Evolutionary conservation across 352 stramenopile genomes (phyloP).

Genomic region (Phytophthora sp.): DNA sequence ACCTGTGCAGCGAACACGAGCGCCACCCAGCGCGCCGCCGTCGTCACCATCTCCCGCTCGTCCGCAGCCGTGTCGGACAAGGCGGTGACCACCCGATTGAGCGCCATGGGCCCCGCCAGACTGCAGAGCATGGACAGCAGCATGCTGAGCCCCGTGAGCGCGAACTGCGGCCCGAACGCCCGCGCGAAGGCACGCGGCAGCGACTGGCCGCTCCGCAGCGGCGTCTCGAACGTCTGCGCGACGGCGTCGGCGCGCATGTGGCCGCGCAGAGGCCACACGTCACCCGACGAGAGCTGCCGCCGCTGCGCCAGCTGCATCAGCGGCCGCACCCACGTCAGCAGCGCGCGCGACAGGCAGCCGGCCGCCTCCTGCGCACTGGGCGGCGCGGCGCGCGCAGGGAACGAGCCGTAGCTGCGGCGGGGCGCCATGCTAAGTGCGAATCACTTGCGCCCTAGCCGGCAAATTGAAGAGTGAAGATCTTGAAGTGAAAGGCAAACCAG

Average conservation of each 20-base stretch:
- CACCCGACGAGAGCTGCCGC: slow-evolving; percentile 42
- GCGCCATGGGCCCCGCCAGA: slow-evolving; percentile 48
- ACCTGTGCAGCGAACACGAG: slow-evolving; percentile 54
- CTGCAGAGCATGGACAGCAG: slow-evolving; percentile 46
- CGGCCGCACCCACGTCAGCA: slow-evolving; percentile 53
- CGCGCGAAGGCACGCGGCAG: slow-evolving; percentile 32
- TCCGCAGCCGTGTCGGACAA: slow-evolving; percentile 23
- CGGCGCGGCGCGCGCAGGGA: background rate
- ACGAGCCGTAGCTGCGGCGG: slow-evolving; percentile 18
- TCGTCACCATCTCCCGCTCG: slow-evolving; percentile 4
- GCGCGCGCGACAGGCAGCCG: slow-evolving; percentile 34
- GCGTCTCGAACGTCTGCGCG: slow-evolving; percentile 21
- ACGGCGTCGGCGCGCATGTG: slow-evolving; percentile 26
- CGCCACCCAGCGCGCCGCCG: slow-evolving; percentile 15
- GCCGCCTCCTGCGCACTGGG: slow-evolving; percentile 21
- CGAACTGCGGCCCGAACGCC: slow-evolving; percentile 41
- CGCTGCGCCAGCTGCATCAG: slow-evolving; percentile 47
- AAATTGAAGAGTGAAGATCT: slow-evolving; percentile 19
- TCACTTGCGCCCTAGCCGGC: background rate
- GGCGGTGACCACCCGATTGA: slow-evolving; percentile 43
- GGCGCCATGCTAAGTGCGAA: background rate
- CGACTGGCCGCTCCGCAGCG: slow-evolving; percentile 22
- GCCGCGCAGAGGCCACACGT: slow-evolving; percentile 46
- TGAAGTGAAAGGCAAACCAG: background rate
- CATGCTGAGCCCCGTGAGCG: slow-evolving; percentile 41